These are phyloP conservation scores for Corylus americana DNA, from an alignment of 306 rosid species.

Conservation along the genomic window DNA sequence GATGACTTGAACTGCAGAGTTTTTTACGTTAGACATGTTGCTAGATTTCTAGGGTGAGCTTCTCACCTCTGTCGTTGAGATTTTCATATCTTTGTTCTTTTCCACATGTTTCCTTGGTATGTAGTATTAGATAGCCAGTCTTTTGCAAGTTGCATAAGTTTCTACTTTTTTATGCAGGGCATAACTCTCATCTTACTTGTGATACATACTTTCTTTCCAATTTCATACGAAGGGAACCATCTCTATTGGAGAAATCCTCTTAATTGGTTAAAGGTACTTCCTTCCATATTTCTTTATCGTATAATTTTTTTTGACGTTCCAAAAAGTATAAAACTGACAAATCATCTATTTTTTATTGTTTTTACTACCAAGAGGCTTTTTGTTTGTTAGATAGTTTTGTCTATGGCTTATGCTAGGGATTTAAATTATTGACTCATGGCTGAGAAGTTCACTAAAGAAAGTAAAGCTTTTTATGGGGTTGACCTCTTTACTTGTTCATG, in stretches of 20 bases:
- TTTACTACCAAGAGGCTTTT: background rate
- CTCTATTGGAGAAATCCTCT: slow-evolving; percentile 66
- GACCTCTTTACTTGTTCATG: background rate
- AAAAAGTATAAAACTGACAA: background rate
- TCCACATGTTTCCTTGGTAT: slow-evolving; percentile 13
- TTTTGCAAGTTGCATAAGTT: background rate
- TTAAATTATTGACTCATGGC: background rate
- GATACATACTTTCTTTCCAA: slow-evolving; percentile 71
- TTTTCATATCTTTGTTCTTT: slow-evolving; percentile 18
- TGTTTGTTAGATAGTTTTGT: background rate
- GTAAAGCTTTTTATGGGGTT: background rate
- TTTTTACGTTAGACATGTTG: background rate
- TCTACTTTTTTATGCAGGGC: slow-evolving; percentile 55
- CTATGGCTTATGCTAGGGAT: background rate
- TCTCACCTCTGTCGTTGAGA: slow-evolving; percentile 12
- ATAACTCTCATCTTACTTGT: slow-evolving; percentile 57
- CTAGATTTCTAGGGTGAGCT: slow-evolving; percentile 6
- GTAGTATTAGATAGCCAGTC: background rate
- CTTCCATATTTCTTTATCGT: slow-evolving; percentile 5
- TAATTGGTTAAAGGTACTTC: slow-evolving; percentile 73
- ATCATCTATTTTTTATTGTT: background rate
- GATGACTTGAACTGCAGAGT: slow-evolving; percentile 14
- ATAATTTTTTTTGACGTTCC: slow-evolving; percentile 9
- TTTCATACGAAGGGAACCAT: slow-evolving; percentile 65
- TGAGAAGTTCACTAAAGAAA: background rate